Evolutionary conservation across 352 stramenopile species (phyloP).

Genomic region (Stramenopiles sp.): DNA sequence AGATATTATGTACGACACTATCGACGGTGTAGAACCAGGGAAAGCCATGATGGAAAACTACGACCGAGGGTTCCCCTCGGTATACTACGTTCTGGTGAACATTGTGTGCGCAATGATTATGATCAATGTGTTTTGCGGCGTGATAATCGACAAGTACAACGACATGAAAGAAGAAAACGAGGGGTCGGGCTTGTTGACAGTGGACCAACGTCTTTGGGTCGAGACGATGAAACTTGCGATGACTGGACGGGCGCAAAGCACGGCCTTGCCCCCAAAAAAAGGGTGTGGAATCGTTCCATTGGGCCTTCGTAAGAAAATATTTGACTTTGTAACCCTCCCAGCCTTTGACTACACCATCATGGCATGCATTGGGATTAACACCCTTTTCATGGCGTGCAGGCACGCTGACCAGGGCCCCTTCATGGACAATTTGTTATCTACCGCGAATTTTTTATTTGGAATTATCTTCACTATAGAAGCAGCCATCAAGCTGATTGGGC

Average conservation of each 20-base stretch:
- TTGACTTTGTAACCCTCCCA: constrained; percentile 33
- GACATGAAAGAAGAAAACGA: constrained; percentile 41
- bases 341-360: constrained; percentile 68
- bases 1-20: constrained; percentile 63
- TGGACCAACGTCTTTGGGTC: no score
- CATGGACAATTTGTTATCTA: constrained; percentile 35
- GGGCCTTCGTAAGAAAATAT: no score
- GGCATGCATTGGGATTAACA: constrained; percentile 64
- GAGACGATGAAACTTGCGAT: no score
- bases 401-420: constrained; percentile 49
- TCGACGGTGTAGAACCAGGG: constrained; percentile 31
- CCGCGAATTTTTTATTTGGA: constrained; percentile 60
- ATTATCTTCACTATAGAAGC: constrained; percentile 63
- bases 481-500: constrained; percentile 52
- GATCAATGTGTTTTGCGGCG: constrained; percentile 73
- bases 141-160: constrained; percentile 84
- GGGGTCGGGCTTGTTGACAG: no score
- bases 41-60: no score
- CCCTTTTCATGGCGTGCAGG: constrained; percentile 53
- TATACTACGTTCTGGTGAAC: no score
- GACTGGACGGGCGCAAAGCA: no score
- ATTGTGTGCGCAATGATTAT: constrained; percentile 75
- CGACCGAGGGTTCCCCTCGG: no score
- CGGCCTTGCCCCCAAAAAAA: no score
- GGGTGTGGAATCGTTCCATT: no score